Evolutionary conservation across 352 stramenopile genomes (phyloP).

Genomic region (Saprolegnia diclina): DNA sequence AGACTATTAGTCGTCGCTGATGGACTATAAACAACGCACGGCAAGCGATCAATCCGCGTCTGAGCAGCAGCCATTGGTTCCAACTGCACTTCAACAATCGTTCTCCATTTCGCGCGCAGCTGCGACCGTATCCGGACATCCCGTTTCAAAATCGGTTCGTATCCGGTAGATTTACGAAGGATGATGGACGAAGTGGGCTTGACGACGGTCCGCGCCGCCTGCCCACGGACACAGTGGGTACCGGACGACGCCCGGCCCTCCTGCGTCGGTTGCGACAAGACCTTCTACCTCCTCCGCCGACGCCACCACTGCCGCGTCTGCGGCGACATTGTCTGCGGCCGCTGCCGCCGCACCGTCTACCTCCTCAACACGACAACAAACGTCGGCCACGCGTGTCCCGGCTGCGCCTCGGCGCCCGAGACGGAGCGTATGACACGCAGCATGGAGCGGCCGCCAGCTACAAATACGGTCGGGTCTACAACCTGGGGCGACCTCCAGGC

Average conservation of each 20-base stretch:
- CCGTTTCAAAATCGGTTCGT: background rate
- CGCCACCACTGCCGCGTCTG: conserved; percentile 78
- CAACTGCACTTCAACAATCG: no score
- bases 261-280: conserved; percentile 2
- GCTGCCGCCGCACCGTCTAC: conserved; percentile 34
- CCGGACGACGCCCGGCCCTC: background rate
- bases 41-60: no score
- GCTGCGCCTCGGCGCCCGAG: background rate
- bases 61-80: no score
- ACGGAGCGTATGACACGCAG: background rate
- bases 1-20: no score
- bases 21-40: no score
- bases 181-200: background rate
- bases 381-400: background rate
- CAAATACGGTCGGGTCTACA: background rate
- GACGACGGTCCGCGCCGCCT: background rate
- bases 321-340: conserved; percentile 66
- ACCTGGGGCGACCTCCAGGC: background rate
- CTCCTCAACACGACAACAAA: background rate
- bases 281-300: conserved; percentile 39
- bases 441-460: background rate
- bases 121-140: background rate
- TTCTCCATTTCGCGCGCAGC: no score
- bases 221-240: background rate
- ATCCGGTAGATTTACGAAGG: background rate